Percentiles rank a stretch among this genome's conserved stretches.
Evolutionary conservation across 352 stramenopile genomes (phyloP).

Genomic region (Phytophthora capsici): DNA sequence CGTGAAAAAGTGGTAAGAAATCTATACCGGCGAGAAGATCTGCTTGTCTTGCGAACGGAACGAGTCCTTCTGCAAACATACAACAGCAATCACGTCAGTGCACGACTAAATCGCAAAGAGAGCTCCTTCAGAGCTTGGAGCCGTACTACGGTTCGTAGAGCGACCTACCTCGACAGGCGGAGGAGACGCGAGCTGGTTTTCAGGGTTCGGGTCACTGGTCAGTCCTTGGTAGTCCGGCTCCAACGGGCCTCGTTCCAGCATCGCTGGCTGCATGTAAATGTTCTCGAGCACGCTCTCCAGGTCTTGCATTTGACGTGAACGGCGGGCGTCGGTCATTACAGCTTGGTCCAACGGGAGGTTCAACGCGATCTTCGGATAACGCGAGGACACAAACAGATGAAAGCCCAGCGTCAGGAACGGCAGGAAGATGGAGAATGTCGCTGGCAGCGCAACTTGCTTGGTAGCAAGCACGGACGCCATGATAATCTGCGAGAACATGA

Average conservation of each 20-base stretch:
- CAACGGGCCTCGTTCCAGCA: conserved; percentile 67
- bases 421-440: conserved; percentile 66
- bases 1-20: conserved; percentile 5
- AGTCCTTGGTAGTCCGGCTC: conserved; percentile 81
- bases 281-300: conserved; percentile 67
- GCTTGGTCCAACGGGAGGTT: conserved; percentile 83
- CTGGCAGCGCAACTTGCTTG: conserved; percentile 71
- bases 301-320: conserved; percentile 57
- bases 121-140: neutral
- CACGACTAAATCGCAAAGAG: conserved; percentile 2
- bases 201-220: conserved; percentile 64
- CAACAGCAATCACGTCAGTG: conserved; percentile 28
- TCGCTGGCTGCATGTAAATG: conserved; percentile 72
- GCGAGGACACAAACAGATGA: conserved; percentile 72
- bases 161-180: conserved; percentile 57
- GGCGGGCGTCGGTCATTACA: conserved; percentile 70
- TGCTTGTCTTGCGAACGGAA: conserved; percentile 48
- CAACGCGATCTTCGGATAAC: conserved; percentile 69
- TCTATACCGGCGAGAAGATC: conserved; percentile 43
- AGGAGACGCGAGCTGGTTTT: conserved; percentile 72
- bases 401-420: conserved; percentile 73
- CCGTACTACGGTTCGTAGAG: neutral
- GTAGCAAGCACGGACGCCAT: conserved; percentile 77
- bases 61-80: conserved; percentile 42
- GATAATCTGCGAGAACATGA: conserved; percentile 83